These are phyloP conservation scores for Fistulinella staudtii DNA, from an alignment of 1,284 basidiomycete species.

Conservation along the genomic window DNA sequence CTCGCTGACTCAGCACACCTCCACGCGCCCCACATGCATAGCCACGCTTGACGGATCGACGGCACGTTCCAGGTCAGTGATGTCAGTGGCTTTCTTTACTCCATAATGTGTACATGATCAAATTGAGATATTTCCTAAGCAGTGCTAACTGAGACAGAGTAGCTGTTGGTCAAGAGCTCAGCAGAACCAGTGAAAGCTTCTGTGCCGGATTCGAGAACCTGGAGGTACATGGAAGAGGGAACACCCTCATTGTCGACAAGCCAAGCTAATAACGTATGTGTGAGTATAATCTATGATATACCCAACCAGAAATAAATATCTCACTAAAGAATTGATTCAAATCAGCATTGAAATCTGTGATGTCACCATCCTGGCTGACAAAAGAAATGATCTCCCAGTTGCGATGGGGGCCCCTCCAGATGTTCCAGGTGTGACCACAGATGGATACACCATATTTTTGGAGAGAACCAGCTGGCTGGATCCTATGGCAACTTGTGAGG, in stretches of 20 bases:
- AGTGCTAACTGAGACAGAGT: slow-evolving; percentile 32
- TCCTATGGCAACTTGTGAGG: slow-evolving; percentile 15
- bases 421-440: slow-evolving; percentile 51
- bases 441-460: slow-evolving; percentile 40
- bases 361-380: slow-evolving; percentile 45
- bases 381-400: slow-evolving; percentile 59
- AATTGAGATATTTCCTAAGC: too few species aligned
- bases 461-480: slow-evolving; percentile 53
- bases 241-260: slow-evolving; percentile 40
- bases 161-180: slow-evolving; percentile 37
- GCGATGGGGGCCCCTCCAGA: slow-evolving; percentile 53
- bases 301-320: slow-evolving; percentile 14
- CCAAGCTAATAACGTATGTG: slow-evolving; percentile 33
- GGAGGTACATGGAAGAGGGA: slow-evolving; percentile 40
- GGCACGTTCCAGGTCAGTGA: too few species aligned
- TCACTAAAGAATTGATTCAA: slow-evolving; percentile 55
- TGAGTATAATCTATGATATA: not conserved
- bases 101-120: too few species aligned
- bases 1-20: not conserved
- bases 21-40: not conserved
- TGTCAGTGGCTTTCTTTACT: too few species aligned
- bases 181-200: slow-evolving; percentile 46
- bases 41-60: not conserved
- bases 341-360: slow-evolving; percentile 52
- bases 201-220: slow-evolving; percentile 46